Evolutionary conservation across 306 rosid species (phyloP).

Genomic region (Lathyrus sativus): DNA sequence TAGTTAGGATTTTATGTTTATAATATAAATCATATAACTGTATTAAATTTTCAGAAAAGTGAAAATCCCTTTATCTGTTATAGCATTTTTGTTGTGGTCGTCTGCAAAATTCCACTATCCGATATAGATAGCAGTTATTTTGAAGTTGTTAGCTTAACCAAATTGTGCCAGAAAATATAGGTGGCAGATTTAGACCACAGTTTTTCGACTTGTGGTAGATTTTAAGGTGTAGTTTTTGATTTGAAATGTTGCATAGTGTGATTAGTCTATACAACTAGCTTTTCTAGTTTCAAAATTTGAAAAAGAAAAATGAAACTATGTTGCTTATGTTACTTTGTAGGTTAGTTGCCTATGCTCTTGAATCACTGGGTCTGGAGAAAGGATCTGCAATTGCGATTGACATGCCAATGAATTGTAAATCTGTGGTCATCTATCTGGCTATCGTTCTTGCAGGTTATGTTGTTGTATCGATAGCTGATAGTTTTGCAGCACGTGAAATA

Average conservation of each 20-base stretch:
- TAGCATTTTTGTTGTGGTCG: not conserved
- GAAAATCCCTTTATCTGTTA: not conserved
- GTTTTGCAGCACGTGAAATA: slow-evolving; percentile 91
- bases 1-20: not conserved
- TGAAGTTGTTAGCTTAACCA: slow-evolving; percentile 8
- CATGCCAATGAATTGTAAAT: slow-evolving; percentile 86
- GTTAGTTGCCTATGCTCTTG: slow-evolving; percentile 81
- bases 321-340: slow-evolving; percentile 52
- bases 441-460: slow-evolving; percentile 81
- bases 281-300: slow-evolving; percentile 8
- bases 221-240: slow-evolving; percentile 13
- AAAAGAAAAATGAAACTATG: slow-evolving; percentile 27
- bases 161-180: slow-evolving; percentile 7
- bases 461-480: slow-evolving; percentile 95
- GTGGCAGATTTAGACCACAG: slow-evolving; percentile 3
- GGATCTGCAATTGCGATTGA: slow-evolving; percentile 95
- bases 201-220: slow-evolving; percentile 20
- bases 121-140: not conserved
- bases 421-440: slow-evolving; percentile 89
- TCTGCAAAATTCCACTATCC: not conserved
- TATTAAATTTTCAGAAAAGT: not conserved
- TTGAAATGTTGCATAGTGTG: slow-evolving; percentile 13
- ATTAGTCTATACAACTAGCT: slow-evolving; percentile 4
- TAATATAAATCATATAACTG: too few species aligned
- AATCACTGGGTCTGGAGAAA: slow-evolving; percentile 66